Evolutionary conservation across 208 protist genomes (phyloP).

Genomic region (Trypanosoma congolense): DNA sequence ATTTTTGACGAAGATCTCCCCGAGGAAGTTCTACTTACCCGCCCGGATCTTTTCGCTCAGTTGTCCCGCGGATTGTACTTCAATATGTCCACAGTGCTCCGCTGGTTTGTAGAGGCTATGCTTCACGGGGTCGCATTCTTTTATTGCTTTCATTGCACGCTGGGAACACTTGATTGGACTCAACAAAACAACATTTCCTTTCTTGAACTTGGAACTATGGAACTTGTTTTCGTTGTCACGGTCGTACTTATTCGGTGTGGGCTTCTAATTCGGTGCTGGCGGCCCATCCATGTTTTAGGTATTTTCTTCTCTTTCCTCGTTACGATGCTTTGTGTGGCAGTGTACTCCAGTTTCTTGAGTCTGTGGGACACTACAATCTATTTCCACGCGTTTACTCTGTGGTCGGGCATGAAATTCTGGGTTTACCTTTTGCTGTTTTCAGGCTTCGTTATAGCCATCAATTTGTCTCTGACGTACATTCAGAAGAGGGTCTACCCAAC

Average conservation of each 20-base stretch:
- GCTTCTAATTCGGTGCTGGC: constrained; percentile 73
- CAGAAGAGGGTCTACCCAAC: constrained; percentile 60
- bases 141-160: constrained; percentile 51
- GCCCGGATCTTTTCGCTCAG: constrained; percentile 70
- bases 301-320: constrained; percentile 47
- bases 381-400: constrained; percentile 62
- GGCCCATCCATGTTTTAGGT: constrained; percentile 58
- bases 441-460: constrained; percentile 37
- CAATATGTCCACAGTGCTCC: constrained; percentile 31
- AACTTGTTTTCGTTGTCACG: constrained; percentile 66
- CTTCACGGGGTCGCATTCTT: constrained; percentile 62
- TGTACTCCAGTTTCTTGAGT: constrained; percentile 57
- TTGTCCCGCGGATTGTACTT: constrained; percentile 77
- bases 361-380: constrained; percentile 59
- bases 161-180: constrained; percentile 18
- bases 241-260: constrained; percentile 63
- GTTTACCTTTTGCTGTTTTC: constrained; percentile 62
- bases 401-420: constrained; percentile 67
- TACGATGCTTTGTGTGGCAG: constrained; percentile 40
- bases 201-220: constrained; percentile 45
- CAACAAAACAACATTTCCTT: constrained; percentile 37
- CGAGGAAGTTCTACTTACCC: constrained; percentile 51
- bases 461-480: constrained; percentile 50
- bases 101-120: constrained; percentile 62
- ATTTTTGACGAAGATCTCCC: constrained; percentile 92